Evolutionary conservation across 1,139 yeast species (phyloP), one percentile per base, ranked within the genome.

Genomic region (Lizanozyma gosingica): DNA sequence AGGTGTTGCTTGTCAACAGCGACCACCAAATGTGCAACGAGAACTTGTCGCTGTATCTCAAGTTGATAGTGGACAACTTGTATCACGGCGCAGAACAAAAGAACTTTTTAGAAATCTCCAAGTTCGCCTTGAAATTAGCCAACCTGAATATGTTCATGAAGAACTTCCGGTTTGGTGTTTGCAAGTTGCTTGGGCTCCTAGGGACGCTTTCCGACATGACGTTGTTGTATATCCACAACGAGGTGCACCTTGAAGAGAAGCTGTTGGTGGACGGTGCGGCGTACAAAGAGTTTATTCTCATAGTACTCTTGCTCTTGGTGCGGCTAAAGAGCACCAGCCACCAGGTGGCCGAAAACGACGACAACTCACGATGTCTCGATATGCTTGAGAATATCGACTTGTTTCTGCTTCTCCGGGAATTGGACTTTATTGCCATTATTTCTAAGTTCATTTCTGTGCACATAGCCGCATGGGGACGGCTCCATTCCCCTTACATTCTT

Each of bases 351-450:
- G 18, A 33, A 17, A 9, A 37, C n/a, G 39, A 36, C 15, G 14
- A 33, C 9, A 4, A 43, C 45, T 4, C 44, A 46, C 3, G 53
- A 53, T n/a, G 54, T 71, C 8, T 62, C 57, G 37, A 40, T 42
- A 3, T 44, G 54, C 2, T 50, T 70, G 27, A 43, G 50, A 15
- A 17, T 17, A 16, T 14, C 9, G 14, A 22, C 14, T 6, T 11
- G 4, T 17, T 59, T 79, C 35, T 52, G 60, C 2, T 22, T 6
- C 43, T 54, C 1, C 54, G 58, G 0, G 76, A 78, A 41, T 58
- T 83, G 37, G 60, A 60, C 4, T 58, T 69, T 33, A 62, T 86
- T 17, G 71, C 73, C 34, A 62, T 67, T 6, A 66, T 75, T 35
- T 76, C 67, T 17, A 53, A 57, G 34, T 62, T 67, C 42, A 59